These are phyloP conservation scores for Chrysochromulina tobinii DNA, from an alignment of 78 protist species.

Conservation along the genomic window DNA sequence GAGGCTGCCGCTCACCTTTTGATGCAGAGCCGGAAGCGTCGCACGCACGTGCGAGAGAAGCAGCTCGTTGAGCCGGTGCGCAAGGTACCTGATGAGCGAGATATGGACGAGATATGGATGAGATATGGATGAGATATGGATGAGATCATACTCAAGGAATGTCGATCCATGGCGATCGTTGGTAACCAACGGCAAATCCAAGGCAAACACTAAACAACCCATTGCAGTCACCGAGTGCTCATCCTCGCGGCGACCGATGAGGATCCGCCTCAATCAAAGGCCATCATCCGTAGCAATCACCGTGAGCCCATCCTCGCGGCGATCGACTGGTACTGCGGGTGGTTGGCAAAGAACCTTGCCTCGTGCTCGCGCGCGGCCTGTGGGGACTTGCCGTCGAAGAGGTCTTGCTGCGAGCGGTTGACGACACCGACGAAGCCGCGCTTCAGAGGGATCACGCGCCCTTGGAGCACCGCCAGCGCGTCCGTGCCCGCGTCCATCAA, in stretches of 20 bases:
- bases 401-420: constrained; percentile 52
- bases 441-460: constrained; percentile 26
- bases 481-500: constrained; percentile 67
- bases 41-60: constrained; percentile 11
- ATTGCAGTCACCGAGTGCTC: no score
- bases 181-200: no score
- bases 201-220: no score
- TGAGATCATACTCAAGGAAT: not conserved
- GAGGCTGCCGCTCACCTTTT: no score
- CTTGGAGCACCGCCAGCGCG: constrained; percentile 41
- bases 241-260: no score
- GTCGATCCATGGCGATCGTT: not conserved
- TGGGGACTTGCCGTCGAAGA: not conserved
- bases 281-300: no score
- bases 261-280: no score
- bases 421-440: constrained; percentile 60
- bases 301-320: not conserved
- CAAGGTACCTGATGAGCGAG: not conserved
- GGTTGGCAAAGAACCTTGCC: not conserved
- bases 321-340: not conserved
- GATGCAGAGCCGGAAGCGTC: not conserved
- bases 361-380: not conserved
- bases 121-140: no score
- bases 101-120: no score
- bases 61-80: constrained; percentile 30